Percentiles rank a stretch among this genome's conserved stretches.
Conservation (phyloP, 148 eudicot genomes). For the Cornus florida region DNA sequence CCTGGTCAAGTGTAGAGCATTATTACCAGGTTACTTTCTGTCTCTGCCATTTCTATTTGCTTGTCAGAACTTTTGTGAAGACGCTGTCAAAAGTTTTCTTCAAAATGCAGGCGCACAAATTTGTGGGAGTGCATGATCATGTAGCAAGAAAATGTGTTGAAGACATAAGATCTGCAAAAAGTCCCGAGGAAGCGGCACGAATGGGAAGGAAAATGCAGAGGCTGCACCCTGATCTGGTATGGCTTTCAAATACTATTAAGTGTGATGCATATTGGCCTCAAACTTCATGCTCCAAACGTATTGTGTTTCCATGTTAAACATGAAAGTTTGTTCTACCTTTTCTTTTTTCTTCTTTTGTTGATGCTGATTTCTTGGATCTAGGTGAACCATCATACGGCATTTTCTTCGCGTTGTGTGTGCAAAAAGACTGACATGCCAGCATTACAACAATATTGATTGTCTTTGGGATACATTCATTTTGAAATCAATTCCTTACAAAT, state of each 20-base stretch:
- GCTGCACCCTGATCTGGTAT: constrained; percentile 80
- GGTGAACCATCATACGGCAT: too few species aligned
- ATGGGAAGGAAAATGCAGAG: constrained; percentile 82
- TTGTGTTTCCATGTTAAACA: background rate
- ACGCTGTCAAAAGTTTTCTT: background rate
- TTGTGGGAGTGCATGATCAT: constrained; percentile 68
- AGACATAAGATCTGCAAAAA: constrained; percentile 68
- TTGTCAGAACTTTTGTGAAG: constrained; percentile 5
- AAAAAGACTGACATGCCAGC: too few species aligned
- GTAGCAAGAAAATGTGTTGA: constrained; percentile 59
- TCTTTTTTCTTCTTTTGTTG: background rate
- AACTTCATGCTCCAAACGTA: background rate
- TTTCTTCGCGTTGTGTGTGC: too few species aligned
- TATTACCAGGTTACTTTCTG: constrained; percentile 76
- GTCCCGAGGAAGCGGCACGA: constrained; percentile 99
- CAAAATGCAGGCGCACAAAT: constrained; percentile 75
- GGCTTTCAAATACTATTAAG: constrained; percentile 4
- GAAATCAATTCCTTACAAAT: background rate
- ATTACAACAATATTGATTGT: too few species aligned
- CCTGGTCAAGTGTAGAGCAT: constrained; percentile 94
- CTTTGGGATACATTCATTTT: background rate
- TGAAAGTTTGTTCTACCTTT: background rate
- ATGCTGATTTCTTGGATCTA: too few species aligned
- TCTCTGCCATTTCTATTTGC: background rate
- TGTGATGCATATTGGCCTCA: background rate